Evolutionary conservation across 2,329 filamentous ascomycete genomes (phyloP), one percentile per base, ranked within the genome.

Genomic region (Gyromitra esculenta): DNA sequence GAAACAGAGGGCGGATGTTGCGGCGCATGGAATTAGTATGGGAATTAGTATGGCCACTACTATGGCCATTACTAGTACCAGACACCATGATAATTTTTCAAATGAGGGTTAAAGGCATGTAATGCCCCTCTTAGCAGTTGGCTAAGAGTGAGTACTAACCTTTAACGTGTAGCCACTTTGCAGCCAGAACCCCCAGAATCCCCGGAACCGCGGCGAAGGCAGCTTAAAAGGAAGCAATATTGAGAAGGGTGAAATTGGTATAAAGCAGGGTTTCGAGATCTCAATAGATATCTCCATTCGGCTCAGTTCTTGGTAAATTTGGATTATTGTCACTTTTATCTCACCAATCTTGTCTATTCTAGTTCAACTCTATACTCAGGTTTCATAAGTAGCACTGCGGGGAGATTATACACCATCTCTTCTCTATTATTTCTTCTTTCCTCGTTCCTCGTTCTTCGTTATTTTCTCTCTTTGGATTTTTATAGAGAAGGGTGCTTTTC

Each of bases 11-110:
- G 18, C 63, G 15, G 74, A 50, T 21, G 45, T 59, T 15, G 48
- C 43, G 15, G 37, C 64, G 1, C 50, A 45, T 62, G 65, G 62
- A 21, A 15, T 25, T 1, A 35, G 41, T n/a, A 64, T 69, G 69
- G 43, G 41, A 9, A 21, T 70, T 6, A 70, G 70, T 11, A 75
- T 77, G 64, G 75, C 75, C 25, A 75, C 71, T 25, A 77, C 75
- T 18, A 57, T 77, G 63, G 63, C 64, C 3, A 57, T 77, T 37
- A 64, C 43, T 2, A 74, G 37, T 31, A 41, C 70, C 18, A 73
- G 7, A 8, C 11, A 48, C 7, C 31, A 25, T 1, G 37, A 63
- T 7, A 31, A 52, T 11, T 54, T 50, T 21, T 43, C 59, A n/a
- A 43, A 75, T 57, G 43, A 52, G 25, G 37, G 45, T 70, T 15